Evolutionary conservation across 202 grass and related monocot genomes (phyloP).

Genomic region (Zoysia matrella): DNA sequence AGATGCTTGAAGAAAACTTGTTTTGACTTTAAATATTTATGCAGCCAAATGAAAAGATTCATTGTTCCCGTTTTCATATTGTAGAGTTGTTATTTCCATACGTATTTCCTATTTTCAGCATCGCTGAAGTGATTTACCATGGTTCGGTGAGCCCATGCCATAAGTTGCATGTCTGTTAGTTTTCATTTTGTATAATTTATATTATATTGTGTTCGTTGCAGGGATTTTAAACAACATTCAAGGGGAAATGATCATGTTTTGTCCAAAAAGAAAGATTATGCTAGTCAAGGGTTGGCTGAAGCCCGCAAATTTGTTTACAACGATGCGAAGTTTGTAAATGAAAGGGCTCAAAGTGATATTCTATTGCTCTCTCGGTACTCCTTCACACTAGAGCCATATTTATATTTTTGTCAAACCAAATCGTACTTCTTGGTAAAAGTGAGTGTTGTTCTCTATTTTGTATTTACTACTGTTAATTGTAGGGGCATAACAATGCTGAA

Average conservation of each 20-base stretch:
- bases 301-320: conserved; percentile 91
- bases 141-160: background rate
- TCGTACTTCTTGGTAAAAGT: background rate
- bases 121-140: background rate
- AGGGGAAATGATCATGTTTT: conserved; percentile 42
- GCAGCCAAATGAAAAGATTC: background rate
- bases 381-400: conserved; percentile 10
- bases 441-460: conserved; percentile 2
- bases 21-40: background rate
- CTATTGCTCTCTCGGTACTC: conserved; percentile 86
- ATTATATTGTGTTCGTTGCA: conserved; percentile 30
- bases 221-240: conserved; percentile 41
- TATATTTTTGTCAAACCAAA: background rate
- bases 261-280: conserved; percentile 43
- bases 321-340: conserved; percentile 98
- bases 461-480: conserved; percentile 26
- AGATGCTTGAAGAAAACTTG: conserved; percentile 11
- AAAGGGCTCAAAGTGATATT: conserved; percentile 92
- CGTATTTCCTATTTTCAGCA: conserved; percentile 2
- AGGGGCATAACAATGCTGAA: conserved; percentile 96
- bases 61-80: background rate
- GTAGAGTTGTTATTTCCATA: background rate
- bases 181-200: background rate
- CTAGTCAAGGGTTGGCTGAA: conserved; percentile 70
- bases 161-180: conserved; percentile 7